Base-by-base conservation (phyloP, 345 rosid genomes). In the Syzygium oleosum region DNA sequence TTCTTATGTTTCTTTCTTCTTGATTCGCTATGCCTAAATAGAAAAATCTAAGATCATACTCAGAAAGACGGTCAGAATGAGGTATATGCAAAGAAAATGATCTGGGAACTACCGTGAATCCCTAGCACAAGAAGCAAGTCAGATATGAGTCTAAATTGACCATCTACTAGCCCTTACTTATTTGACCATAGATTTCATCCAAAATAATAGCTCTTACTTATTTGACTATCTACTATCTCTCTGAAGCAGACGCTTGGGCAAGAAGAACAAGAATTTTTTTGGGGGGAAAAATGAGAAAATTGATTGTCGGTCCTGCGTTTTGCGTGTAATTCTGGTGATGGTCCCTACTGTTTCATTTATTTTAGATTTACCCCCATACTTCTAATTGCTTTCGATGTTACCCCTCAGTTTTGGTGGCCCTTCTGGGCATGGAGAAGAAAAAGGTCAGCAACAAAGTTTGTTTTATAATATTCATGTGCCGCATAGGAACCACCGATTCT, bases 1-100 rank as follows among this genome's bases (percentile, higher is more conserved):
- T 88, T 91, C 84, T 91, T 93, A 84, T 86, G 92, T 51, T 94
- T 95, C 56, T 91, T 93, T 90, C 95, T 95, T 93, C 92, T 97
- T 31, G 94, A 93, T 90, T 95, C 96, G 91, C 93, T 86, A 89
- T 92, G 90, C 93, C 99, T 95, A 79, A 84, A 84, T 38, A 27
- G 85, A 53, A 34, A 52, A 87, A 87, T 11, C 4, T 52, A 52
- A 4, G 55, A 52, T 52, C 55, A 52, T 52, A 15, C 55, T 52
- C 55, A 15, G 55, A 52, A 14, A 52, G 21, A 52, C 55, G 12
- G 55, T 5, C 55, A 15, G 55, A 6, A 52, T 14, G 55, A 27
- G 38, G 55, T 52, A 13, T 52, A 52, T 52, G 16, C 53, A 52
- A 52, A 52, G 53, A 52, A 52, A 52, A 52, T 52, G 6, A 52